These are phyloP conservation scores for Xylaria arbuscula DNA, from an alignment of 2,329 filamentous ascomycete genomes.

Conservation along the genomic window DNA sequence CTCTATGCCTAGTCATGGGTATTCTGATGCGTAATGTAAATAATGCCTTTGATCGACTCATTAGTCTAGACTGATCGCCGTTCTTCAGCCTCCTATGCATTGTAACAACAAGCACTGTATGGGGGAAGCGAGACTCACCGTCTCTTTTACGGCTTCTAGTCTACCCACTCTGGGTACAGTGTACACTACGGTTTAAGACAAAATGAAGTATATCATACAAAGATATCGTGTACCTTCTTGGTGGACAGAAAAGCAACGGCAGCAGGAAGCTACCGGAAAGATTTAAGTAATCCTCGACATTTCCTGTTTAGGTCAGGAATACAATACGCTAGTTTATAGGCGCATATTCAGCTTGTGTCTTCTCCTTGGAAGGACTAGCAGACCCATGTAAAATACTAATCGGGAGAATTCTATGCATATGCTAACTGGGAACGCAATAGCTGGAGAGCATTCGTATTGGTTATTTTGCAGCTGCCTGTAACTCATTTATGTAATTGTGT, in stretches of 20 bases:
- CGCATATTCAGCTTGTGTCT: constrained; percentile 31
- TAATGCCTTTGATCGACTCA: background rate
- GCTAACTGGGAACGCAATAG: background rate
- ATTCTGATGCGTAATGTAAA: background rate
- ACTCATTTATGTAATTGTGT: constrained; percentile 3
- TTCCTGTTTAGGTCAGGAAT: background rate
- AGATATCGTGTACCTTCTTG: background rate
- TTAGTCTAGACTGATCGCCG: constrained; percentile 1
- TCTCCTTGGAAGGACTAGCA: background rate
- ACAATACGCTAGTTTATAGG: constrained; percentile 15
- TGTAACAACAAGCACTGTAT: constrained; percentile 20
- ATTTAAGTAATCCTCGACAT: constrained; percentile 20
- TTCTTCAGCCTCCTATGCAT: background rate
- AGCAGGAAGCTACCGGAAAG: too few relatives aligned
- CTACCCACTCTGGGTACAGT: constrained; percentile 6
- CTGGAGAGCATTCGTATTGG: constrained; percentile 12
- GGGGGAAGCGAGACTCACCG: constrained; percentile 29
- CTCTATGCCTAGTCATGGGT: background rate
- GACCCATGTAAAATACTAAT: constrained; percentile 12
- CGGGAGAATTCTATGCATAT: constrained; percentile 2
- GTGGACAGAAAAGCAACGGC: background rate
- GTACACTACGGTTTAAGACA: background rate
- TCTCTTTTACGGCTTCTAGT: constrained; percentile 19
- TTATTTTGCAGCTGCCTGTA: background rate
- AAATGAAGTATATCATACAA: background rate